These are phyloP conservation scores for Agrocybe pediades DNA, from an alignment of 768 basidiomycete species.

Conservation along the genomic window DNA sequence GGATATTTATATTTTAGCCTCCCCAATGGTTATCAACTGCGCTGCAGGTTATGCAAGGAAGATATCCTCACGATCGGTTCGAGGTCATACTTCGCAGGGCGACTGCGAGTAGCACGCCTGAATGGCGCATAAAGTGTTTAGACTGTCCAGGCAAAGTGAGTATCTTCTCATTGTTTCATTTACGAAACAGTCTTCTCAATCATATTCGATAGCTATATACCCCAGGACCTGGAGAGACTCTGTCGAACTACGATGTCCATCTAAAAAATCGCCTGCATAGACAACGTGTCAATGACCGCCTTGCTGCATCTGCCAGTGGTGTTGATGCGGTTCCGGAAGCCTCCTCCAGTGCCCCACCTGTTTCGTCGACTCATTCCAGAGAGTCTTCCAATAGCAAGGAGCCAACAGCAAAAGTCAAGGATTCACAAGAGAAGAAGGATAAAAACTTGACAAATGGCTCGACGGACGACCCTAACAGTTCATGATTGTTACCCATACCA, in stretches of 20 bases:
- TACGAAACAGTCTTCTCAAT: constrained; percentile 7
- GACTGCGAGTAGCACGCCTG: constrained; percentile 54
- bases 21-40: constrained; percentile 75
- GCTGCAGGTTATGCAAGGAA: constrained; percentile 65
- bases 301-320: constrained; percentile 19
- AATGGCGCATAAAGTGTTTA: constrained; percentile 90
- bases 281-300: constrained; percentile 66
- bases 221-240: constrained; percentile 83
- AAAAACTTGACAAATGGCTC: neutral
- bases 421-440: neutral
- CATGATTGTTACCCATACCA: neutral
- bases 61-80: constrained; percentile 83
- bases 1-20: constrained; percentile 31
- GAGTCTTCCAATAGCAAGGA: neutral
- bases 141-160: constrained; percentile 93
- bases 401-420: neutral
- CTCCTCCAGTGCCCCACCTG: constrained; percentile 1
- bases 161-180: neutral
- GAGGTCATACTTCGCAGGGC: constrained; percentile 71
- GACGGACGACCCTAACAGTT: neutral
- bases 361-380: too few relatives aligned
- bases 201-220: constrained; percentile 69
- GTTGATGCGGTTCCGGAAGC: neutral
- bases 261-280: constrained; percentile 84
- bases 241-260: constrained; percentile 92